These are phyloP conservation scores for Margaritispora aquatica DNA, from an alignment of 495 filamentous ascomycete species.

Conservation along the genomic window DNA sequence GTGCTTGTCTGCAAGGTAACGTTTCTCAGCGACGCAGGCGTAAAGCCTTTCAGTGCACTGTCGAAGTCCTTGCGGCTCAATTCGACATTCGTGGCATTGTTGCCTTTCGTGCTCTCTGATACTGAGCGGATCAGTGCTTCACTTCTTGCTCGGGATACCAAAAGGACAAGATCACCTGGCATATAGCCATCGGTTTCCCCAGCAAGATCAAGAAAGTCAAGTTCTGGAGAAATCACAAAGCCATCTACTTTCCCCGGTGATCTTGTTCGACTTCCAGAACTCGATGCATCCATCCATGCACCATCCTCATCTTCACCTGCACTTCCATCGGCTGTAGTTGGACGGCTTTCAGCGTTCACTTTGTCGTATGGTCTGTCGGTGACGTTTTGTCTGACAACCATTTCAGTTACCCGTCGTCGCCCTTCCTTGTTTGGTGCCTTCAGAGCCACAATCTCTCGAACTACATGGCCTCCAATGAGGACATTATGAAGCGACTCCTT, in stretches of 20 bases:
- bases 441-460: conserved; percentile 75
- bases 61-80: conserved; percentile 72
- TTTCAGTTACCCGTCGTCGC: conserved; percentile 74
- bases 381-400: conserved; percentile 47
- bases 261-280: conserved; percentile 22
- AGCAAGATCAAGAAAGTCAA: conserved; percentile 89
- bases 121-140: conserved; percentile 83
- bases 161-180: conserved; percentile 85
- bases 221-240: conserved; percentile 61
- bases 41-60: conserved; percentile 81
- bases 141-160: conserved; percentile 81
- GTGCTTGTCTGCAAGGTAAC: conserved; percentile 87
- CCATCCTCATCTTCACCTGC: conserved; percentile 41
- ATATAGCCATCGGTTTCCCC: conserved; percentile 95
- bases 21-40: conserved; percentile 86
- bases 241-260: conserved; percentile 40
- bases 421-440: conserved; percentile 90
- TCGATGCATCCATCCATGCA: conserved; percentile 64
- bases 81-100: conserved; percentile 36
- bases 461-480: conserved; percentile 72
- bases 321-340: conserved; percentile 45
- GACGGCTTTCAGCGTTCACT: conserved; percentile 40
- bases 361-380: conserved; percentile 33
- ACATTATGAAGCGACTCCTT: conserved; percentile 84
- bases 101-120: conserved; percentile 27